A percentile compares a stretch with the other conserved stretches of the same genome.
These are phyloP conservation scores for Tuber borchii DNA, from an alignment of 495 filamentous ascomycete species.

Conservation along the genomic window DNA sequence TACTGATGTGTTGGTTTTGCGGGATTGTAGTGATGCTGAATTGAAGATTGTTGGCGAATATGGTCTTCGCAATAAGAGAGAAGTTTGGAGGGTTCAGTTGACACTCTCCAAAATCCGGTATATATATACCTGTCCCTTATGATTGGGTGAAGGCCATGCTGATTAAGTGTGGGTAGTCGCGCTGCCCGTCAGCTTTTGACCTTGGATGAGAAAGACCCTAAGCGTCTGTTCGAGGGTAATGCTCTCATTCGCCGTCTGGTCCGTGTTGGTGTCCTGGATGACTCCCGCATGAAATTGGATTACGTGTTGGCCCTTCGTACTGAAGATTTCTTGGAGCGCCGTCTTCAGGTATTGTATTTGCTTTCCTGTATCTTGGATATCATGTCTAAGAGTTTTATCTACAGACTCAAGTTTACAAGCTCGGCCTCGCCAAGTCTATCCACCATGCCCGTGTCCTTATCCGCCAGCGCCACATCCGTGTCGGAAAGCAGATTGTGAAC, in stretches of 20 bases:
- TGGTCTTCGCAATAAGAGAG: slow-evolving; percentile 99
- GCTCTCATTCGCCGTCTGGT: slow-evolving; percentile 99
- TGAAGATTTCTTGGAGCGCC: slow-evolving; percentile 99
- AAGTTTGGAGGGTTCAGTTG: slow-evolving; percentile 99
- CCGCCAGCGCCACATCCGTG: slow-evolving; percentile 97
- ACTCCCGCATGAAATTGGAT: slow-evolving; percentile 99
- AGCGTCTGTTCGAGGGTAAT: slow-evolving; percentile 99
- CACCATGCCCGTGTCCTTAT: slow-evolving; percentile 99
- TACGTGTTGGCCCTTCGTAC: slow-evolving; percentile 97
- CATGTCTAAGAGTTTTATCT: neutral
- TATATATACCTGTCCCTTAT: neutral
- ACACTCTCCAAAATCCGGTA: slow-evolving; percentile 90
- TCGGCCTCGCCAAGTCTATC: slow-evolving; percentile 98
- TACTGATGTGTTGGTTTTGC: slow-evolving; percentile 5
- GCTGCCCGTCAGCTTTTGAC: slow-evolving; percentile 99
- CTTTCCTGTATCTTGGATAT: neutral
- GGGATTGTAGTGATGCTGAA: slow-evolving; percentile 76
- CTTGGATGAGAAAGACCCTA: slow-evolving; percentile 99
- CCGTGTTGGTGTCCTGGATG: slow-evolving; percentile 98
- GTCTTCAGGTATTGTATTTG: slow-evolving; percentile 54
- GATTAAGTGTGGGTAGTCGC: slow-evolving; percentile 55
- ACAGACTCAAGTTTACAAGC: slow-evolving; percentile 99
- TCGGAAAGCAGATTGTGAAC: slow-evolving; percentile 99
- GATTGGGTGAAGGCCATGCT: slow-evolving; percentile 11
- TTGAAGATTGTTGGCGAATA: slow-evolving; percentile 99